Base-by-base conservation (phyloP, 2,329 filamentous ascomycete genomes). In the Fusarium chlamydosporum region DNA sequence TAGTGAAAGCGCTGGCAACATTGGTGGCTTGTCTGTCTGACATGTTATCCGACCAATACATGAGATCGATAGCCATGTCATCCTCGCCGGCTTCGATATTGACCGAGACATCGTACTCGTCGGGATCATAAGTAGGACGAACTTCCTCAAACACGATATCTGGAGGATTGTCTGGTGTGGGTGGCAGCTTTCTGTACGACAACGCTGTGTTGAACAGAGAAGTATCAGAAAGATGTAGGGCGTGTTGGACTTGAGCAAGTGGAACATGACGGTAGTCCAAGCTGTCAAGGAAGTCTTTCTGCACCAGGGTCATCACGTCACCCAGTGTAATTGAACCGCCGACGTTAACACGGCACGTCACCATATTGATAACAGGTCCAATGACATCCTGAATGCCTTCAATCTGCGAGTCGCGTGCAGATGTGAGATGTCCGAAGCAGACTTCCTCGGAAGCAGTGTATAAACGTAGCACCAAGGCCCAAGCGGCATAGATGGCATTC, bases 311-410 rank as follows among this genome's bases (percentile, higher is more conserved):
- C 67, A 71, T 71, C 1, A 58, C 3, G 6, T 61, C 55, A 0
- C 16, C 45, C 0, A 71, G 4, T 0, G 26, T 70, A 1, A 48
- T 56, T 0, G 15, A 33, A 4, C 7, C 6, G 6, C 11, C 27
- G 73, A 83, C 62, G 59, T 77, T 73, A 8, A 85, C 76, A n/a
- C 83, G 81, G 58, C 83, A 86, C 37, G 84, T 82, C 4, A 88
- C 79, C 82, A 87, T 87, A 65, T 86, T 87, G 69, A 88, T 85
- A 42, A 88, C 86, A 27, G 81, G 78, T 0, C 86, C 86, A 11
- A 85, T 78, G 3, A 83, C 79, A 2, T 84, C 77, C 3, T 81
- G 77, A 15, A 87, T 82, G 4, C 81, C 80, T 2, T 79, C 74
- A 3, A 88, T 77, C 0, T 83, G 81, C 1, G 82, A 77, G 64